Conservation (phyloP, 129 eudicot species). For the Artemisia annua region DNA sequence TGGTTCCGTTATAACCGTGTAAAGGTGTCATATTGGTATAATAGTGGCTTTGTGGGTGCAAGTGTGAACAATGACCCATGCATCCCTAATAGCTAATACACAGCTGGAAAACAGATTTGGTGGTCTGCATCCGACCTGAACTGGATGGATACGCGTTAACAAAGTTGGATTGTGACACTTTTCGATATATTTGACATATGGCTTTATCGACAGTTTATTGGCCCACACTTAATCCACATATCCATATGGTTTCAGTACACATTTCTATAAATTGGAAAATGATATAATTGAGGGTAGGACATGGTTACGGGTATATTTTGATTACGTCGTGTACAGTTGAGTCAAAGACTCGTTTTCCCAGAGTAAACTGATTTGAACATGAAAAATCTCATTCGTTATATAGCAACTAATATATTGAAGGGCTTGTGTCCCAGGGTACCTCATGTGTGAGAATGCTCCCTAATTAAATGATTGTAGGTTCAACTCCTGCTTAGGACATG, state of each 20-base stretch:
- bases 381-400: too few relatives aligned
- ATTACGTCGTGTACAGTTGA: too few relatives aligned
- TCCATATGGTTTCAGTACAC: not conserved
- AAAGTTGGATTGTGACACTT: constrained; percentile 8
- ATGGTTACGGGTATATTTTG: too few relatives aligned
- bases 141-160: constrained; percentile 20
- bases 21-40: not conserved
- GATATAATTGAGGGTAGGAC: not conserved
- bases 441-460: too few relatives aligned
- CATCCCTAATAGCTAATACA: not conserved
- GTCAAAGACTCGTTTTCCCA: too few relatives aligned
- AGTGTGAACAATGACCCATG: constrained; percentile 1
- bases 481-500: too few relatives aligned
- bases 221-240: not conserved
- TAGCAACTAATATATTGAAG: too few relatives aligned
- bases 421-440: too few relatives aligned
- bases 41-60: not conserved
- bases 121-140: constrained; percentile 1
- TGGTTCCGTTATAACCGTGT: not conserved
- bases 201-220: not conserved
- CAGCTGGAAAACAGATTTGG: constrained; percentile 18
- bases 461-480: too few relatives aligned
- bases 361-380: too few relatives aligned
- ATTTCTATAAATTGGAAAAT: not conserved
- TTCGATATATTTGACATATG: not conserved